Percentiles rank a stretch among this genome's conserved stretches.
Evolutionary conservation across 768 basidiomycete genomes (phyloP).

Genomic region (Russula sp.): DNA sequence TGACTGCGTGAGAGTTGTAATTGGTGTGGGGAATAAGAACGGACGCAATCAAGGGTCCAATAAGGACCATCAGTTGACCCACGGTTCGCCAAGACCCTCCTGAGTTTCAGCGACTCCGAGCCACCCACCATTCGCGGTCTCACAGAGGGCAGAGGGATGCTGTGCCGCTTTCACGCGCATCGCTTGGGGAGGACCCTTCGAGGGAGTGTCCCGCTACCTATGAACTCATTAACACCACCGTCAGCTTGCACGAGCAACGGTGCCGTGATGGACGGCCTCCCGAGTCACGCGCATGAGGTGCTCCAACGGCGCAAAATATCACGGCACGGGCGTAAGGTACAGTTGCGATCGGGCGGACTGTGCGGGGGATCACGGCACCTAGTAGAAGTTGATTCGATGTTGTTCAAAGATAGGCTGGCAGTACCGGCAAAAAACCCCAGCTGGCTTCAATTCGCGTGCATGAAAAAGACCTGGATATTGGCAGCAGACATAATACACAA

Average conservation of each 20-base stretch:
- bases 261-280: neutral
- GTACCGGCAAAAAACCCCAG: neutral
- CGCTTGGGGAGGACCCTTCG: neutral
- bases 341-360: neutral
- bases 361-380: neutral
- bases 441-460: neutral
- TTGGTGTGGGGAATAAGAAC: too few species aligned
- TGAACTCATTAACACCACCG: neutral
- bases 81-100: too few species aligned
- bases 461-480: constrained; percentile 6
- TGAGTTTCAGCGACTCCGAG: too few species aligned
- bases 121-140: too few species aligned
- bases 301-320: neutral
- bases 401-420: neutral
- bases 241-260: neutral
- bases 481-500: constrained; percentile 4
- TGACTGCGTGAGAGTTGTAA: too few species aligned
- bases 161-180: neutral
- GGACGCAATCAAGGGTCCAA: too few species aligned
- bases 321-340: neutral
- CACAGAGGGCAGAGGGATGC: too few species aligned
- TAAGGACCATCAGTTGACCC: too few species aligned
- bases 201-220: neutral
- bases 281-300: neutral
- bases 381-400: neutral